Evolutionary conservation across 345 rosid species (phyloP).

Genomic region (Balakata baccata): DNA sequence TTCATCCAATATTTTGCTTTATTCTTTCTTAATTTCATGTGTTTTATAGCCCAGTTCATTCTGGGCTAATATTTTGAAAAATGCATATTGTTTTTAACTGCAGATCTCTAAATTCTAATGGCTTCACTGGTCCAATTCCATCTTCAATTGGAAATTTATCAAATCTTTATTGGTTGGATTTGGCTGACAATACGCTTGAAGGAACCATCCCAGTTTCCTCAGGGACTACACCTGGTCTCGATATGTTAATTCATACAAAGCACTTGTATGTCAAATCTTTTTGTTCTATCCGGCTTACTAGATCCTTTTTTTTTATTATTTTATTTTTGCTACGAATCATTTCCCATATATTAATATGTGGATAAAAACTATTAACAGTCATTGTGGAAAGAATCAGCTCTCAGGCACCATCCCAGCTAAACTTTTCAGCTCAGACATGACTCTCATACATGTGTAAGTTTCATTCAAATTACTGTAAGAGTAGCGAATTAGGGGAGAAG

Average conservation of each 20-base stretch:
- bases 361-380: conserved; percentile 40
- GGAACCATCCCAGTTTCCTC: conserved; percentile 75
- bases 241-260: conserved; percentile 54
- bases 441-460: conserved; percentile 74
- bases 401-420: conserved; percentile 54
- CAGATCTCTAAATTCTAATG: conserved; percentile 77
- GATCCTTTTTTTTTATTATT: background rate
- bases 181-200: conserved; percentile 67
- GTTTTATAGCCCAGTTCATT: background rate
- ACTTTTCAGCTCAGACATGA: conserved; percentile 68
- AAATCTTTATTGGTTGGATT: conserved; percentile 74
- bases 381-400: conserved; percentile 69
- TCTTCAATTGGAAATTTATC: conserved; percentile 61
- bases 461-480: background rate
- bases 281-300: background rate
- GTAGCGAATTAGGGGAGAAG: too few relatives aligned
- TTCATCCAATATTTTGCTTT: too few relatives aligned
- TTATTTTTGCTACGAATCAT: background rate
- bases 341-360: conserved; percentile 5
- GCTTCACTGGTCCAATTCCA: conserved; percentile 69
- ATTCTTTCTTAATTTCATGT: too few relatives aligned
- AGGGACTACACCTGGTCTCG: conserved; percentile 73
- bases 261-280: conserved; percentile 66
- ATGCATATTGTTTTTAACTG: conserved; percentile 18
- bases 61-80: background rate